A percentile compares a stretch with the other conserved stretches of the same genome.
Conservation (phyloP, 805 yeast species). For the Cyberlindnera nakhonratchasimensis region DNA sequence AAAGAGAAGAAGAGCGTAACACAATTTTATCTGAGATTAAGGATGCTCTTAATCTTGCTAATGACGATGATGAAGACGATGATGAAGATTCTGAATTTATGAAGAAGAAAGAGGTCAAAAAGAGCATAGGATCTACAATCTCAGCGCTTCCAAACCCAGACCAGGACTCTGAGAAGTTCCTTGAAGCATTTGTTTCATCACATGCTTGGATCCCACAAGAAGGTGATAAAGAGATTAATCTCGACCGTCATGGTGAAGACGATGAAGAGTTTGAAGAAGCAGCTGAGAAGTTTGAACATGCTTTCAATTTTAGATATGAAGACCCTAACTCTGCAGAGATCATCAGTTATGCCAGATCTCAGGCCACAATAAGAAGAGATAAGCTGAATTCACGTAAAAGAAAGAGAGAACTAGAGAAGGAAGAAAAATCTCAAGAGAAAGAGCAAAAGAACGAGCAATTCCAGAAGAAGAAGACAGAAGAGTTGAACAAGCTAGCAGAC, state of each 20-base stretch:
- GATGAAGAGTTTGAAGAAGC: slow-evolving; percentile 91
- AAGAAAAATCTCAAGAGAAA: slow-evolving; percentile 48
- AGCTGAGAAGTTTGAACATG: slow-evolving; percentile 86
- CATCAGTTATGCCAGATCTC: slow-evolving; percentile 90
- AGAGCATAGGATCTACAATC: slow-evolving; percentile 24
- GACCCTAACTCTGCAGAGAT: slow-evolving; percentile 89
- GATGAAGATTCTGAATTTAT: slow-evolving; percentile 39
- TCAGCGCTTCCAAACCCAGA: slow-evolving; percentile 61
- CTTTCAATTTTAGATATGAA: slow-evolving; percentile 92
- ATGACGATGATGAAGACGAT: slow-evolving; percentile 39
- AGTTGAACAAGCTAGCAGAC: slow-evolving; percentile 74
- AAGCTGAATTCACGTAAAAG: slow-evolving; percentile 67
- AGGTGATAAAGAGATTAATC: slow-evolving; percentile 52
- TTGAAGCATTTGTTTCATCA: slow-evolving; percentile 64
- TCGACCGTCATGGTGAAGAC: slow-evolving; percentile 46
- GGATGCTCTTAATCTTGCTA: slow-evolving; percentile 52
- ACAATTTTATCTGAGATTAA: slow-evolving; percentile 77
- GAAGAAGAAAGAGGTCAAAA: slow-evolving; percentile 47
- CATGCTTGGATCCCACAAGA: slow-evolving; percentile 89
- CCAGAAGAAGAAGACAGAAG: slow-evolving; percentile 68
- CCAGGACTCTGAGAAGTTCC: slow-evolving; percentile 60
- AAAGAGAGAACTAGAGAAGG: slow-evolving; percentile 70
- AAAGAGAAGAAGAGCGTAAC: slow-evolving; percentile 70
- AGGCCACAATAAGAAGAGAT: slow-evolving; percentile 85
- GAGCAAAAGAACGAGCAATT: slow-evolving; percentile 55